These are phyloP conservation scores for Ceratobasidium sp. DNA, from an alignment of 1,284 basidiomycete species.

Conservation along the genomic window DNA sequence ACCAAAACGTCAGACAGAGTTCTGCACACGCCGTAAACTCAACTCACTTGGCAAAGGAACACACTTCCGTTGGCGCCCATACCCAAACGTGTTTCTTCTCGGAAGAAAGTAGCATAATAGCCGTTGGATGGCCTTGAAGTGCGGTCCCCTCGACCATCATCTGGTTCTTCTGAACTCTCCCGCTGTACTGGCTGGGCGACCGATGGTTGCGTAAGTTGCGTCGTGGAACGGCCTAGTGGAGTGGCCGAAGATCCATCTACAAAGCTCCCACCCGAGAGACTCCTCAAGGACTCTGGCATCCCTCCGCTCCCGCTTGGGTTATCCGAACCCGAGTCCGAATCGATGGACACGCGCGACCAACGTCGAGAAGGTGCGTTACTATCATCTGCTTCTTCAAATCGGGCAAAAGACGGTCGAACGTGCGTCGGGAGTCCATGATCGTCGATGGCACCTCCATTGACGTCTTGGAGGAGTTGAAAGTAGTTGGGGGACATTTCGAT, in stretches of 20 bases:
- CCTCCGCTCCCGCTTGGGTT: not conserved
- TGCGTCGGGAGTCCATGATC: not conserved
- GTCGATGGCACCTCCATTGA: constrained; percentile 26
- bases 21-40: not conserved
- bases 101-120: constrained; percentile 60
- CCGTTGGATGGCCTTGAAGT: constrained; percentile 51
- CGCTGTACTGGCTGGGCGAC: not conserved
- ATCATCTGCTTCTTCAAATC: constrained; percentile 37
- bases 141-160: constrained; percentile 40
- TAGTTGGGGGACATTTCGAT: constrained; percentile 66
- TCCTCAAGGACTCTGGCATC: constrained; percentile 6
- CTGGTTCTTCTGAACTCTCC: constrained; percentile 44
- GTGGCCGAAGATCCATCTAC: constrained; percentile 18
- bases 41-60: constrained; percentile 81
- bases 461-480: constrained; percentile 69
- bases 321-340: constrained; percentile 35
- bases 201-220: not conserved
- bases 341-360: constrained; percentile 37
- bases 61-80: constrained; percentile 88
- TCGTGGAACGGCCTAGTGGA: constrained; percentile 32
- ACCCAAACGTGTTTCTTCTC: constrained; percentile 61
- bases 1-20: constrained; percentile 68
- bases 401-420: constrained; percentile 15
- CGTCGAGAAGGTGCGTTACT: constrained; percentile 16
- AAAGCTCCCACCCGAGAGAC: constrained; percentile 17